Conservation (phyloP, 208 protist species). For the Trypanosoma boissoni region DNA sequence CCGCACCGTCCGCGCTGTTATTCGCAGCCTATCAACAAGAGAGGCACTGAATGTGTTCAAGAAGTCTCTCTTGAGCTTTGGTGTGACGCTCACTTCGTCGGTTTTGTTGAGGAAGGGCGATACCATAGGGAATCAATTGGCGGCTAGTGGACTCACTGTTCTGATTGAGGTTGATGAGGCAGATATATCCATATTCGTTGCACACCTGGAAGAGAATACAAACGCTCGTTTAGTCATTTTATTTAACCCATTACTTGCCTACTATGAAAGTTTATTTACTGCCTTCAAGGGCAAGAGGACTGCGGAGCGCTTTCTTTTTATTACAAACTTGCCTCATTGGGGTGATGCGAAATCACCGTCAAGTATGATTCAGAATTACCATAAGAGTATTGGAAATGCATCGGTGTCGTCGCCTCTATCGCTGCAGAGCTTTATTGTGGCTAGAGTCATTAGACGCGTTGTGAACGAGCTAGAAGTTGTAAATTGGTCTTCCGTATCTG, state of each 20-base stretch:
- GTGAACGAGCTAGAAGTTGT: slow-evolving; percentile 10
- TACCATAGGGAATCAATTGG: not conserved
- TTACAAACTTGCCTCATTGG: slow-evolving; percentile 50
- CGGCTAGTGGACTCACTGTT: slow-evolving; percentile 12
- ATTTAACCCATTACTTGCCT: slow-evolving; percentile 27
- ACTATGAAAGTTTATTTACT: slow-evolving; percentile 19
- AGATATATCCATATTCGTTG: slow-evolving; percentile 20
- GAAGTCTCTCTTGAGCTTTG: slow-evolving; percentile 14
- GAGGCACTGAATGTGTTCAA: slow-evolving; percentile 10
- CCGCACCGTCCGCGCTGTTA: slow-evolving; percentile 1
- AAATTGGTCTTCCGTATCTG: slow-evolving; percentile 18
- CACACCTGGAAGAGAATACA: slow-evolving; percentile 22
- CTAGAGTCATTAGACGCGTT: slow-evolving; percentile 14
- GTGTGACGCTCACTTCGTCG: slow-evolving; percentile 3
- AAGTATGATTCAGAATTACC: slow-evolving; percentile 18
- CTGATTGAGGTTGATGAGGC: slow-evolving; percentile 9
- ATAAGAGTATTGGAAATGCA: slow-evolving; percentile 1
- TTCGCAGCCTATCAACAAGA: not conserved
- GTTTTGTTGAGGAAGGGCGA: not conserved
- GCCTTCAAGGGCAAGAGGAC: slow-evolving; percentile 13
- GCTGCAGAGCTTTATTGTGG: slow-evolving; percentile 10
- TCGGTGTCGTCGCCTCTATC: slow-evolving; percentile 9
- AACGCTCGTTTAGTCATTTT: slow-evolving; percentile 17
- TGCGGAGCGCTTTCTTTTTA: slow-evolving; percentile 25
- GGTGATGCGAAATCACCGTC: slow-evolving; percentile 18